Base-by-base conservation (phyloP, 805 yeast species). In the Saturnispora sanitii region DNA sequence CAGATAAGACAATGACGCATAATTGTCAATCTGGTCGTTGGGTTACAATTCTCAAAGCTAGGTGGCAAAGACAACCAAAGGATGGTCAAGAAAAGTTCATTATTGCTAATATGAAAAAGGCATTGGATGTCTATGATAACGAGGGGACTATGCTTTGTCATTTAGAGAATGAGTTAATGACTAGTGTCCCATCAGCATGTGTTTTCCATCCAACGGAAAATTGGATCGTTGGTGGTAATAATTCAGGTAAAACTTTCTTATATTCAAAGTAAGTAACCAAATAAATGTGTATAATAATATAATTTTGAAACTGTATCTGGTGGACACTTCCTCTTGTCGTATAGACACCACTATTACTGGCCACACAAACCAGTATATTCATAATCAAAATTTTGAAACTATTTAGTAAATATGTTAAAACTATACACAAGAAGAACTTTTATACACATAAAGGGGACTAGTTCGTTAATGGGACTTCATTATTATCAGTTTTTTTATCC, bases 1-100 rank as follows among this genome's bases (percentile, higher is more conserved):
- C 95, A 0, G 54, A 68, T 22, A 69, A 74, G 21, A 74, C 75
- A 8, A 67, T 90, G 37, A 74, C 73, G 42, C 98, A 92, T 56
- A 92, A 92, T 54, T 92, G 98, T 62, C 95, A 90, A 59, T 82
- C 96, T 0, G 98, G 98, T 0, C 68, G 95, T 48, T 90, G 98
- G 98, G 95, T 92, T 0, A 79, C 95, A 1, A 90, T 90, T 35
- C 64, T 90, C 43, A 86, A 90, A 51, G 78, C 96, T 0, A 72
- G 77, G 53, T 90, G 96, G 94, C 96, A 92, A 45, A 58, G 61
- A 2, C 62, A 69, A 25, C 94, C 95, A 0, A 55, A 50, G 6
- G 95, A 86, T 54, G 75, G 77, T 0, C 67, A 73, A 23, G 82
- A 87, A 48, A 87, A 90, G 53, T 86, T 92, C 60, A 83, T 81